Evolutionary conservation across 768 basidiomycete genomes (phyloP).

Genomic region (Piloderma croceum): DNA sequence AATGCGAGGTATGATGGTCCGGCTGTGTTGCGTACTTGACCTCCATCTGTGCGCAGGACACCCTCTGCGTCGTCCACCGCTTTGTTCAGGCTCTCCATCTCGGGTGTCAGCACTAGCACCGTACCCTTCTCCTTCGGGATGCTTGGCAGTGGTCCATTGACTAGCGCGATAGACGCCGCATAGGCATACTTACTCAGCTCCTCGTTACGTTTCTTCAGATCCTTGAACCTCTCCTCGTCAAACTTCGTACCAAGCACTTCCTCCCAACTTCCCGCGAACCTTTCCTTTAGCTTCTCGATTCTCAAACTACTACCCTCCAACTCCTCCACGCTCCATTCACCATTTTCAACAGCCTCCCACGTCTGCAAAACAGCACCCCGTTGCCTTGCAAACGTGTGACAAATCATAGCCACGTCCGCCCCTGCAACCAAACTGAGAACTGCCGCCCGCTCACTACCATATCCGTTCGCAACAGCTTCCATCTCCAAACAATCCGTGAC

Average conservation of each 20-base stretch:
- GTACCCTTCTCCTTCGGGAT: conserved; percentile 31
- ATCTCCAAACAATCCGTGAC: conserved; percentile 77
- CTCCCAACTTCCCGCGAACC: conserved; percentile 45
- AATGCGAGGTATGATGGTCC: conserved; percentile 51
- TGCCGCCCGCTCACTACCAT: conserved; percentile 48
- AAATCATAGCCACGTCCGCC: conserved; percentile 71
- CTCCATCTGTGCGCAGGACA: conserved; percentile 35
- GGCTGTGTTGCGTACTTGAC: conserved; percentile 49
- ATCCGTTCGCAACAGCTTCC: conserved; percentile 56
- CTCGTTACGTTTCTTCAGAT: conserved; percentile 34
- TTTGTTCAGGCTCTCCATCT: conserved; percentile 49
- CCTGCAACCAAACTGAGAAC: conserved; percentile 55
- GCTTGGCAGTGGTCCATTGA: conserved; percentile 34
- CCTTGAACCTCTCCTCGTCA: conserved; percentile 27
- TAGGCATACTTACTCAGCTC: conserved; percentile 46
- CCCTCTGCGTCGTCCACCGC: conserved; percentile 57
- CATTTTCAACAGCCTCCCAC: conserved; percentile 44
- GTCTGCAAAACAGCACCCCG: conserved; percentile 46
- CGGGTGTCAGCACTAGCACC: conserved; percentile 51
- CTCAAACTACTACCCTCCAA: conserved; percentile 40
- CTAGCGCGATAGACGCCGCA: conserved; percentile 37
- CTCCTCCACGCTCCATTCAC: conserved; percentile 33
- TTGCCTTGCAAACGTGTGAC: conserved; percentile 54
- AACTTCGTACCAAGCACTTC: conserved; percentile 24
- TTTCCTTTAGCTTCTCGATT: conserved; percentile 44